These are phyloP conservation scores for Solanum bulbocastanum DNA, from an alignment of 257 asterid genomes.

Conservation along the genomic window DNA sequence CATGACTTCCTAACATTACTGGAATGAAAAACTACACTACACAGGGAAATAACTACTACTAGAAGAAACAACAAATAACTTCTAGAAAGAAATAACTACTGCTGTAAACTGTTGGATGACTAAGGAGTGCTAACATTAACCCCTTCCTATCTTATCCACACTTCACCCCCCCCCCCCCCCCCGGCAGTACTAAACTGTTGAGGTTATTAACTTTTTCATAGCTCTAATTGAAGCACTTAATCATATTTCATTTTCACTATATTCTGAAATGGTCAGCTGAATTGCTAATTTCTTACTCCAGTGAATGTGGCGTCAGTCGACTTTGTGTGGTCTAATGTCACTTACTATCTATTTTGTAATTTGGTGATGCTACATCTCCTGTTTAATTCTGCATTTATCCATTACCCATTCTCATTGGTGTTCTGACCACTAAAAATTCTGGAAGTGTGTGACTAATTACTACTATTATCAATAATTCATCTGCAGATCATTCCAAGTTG, in stretches of 20 bases:
- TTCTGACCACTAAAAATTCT: not conserved
- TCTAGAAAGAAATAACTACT: no score
- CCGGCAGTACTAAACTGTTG: not conserved
- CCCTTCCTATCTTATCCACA: not conserved
- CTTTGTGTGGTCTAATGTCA: not conserved
- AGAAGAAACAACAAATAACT: no score
- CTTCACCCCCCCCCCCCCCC: not conserved
- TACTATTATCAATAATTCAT: slow-evolving; percentile 2
- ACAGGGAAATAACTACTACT: no score
- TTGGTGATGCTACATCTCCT: not conserved
- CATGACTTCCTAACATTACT: not conserved
- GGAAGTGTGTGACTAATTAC: not conserved
- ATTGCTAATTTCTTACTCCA: not conserved
- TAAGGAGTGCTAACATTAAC: not conserved
- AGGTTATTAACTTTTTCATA: not conserved
- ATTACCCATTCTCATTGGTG: not conserved
- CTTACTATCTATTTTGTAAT: not conserved
- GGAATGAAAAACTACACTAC: not conserved
- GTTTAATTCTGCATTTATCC: not conserved
- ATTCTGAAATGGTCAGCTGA: not conserved
- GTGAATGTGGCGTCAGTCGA: not conserved
- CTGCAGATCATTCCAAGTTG: slow-evolving; percentile 95
- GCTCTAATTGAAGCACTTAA: not conserved
- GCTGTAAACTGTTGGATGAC: no score
- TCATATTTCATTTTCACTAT: not conserved